Evolutionary conservation across 2,329 filamentous ascomycete genomes (phyloP).

Genomic region (Epichloe bromicola): DNA sequence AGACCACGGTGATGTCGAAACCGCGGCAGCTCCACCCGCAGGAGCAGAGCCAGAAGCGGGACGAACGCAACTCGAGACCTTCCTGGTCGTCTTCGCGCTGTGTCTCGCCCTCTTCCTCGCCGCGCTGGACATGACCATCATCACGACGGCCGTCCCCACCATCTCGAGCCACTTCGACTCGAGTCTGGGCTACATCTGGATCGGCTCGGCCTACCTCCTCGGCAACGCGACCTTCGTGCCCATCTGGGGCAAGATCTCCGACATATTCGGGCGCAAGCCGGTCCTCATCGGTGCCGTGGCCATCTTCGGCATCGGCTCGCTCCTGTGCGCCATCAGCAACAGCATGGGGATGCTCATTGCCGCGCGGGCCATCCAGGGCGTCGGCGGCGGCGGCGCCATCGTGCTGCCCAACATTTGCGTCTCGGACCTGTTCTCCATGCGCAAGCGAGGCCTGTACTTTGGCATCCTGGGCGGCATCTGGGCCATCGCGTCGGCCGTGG

Average conservation of each 20-base stretch:
- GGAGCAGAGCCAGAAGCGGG: slow-evolving; percentile 17
- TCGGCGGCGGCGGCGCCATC: slow-evolving; percentile 44
- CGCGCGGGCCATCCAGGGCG: slow-evolving; percentile 42
- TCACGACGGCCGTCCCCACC: slow-evolving; percentile 54
- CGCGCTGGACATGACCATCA: slow-evolving; percentile 46
- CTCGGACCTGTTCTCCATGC: slow-evolving; percentile 40
- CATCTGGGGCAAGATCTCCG: slow-evolving; percentile 53
- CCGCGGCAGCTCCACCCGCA: slow-evolving; percentile 4
- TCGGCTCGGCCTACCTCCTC: slow-evolving; percentile 61
- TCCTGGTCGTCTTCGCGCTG: slow-evolving; percentile 28
- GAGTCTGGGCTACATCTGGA: slow-evolving; percentile 62
- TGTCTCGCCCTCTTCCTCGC: slow-evolving; percentile 37
- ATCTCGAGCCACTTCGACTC: slow-evolving; percentile 52
- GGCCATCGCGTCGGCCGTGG: slow-evolving; percentile 52
- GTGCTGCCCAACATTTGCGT: slow-evolving; percentile 48
- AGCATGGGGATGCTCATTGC: slow-evolving; percentile 41
- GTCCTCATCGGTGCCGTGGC: slow-evolving; percentile 36
- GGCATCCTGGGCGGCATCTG: slow-evolving; percentile 42
- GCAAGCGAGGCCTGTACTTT: slow-evolving; percentile 38
- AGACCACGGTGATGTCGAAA: slow-evolving; percentile 3
- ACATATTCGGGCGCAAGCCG: slow-evolving; percentile 46
- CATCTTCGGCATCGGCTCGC: slow-evolving; percentile 41
- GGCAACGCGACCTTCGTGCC: slow-evolving; percentile 54
- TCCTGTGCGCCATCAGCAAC: slow-evolving; percentile 37
- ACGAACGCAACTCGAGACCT: slow-evolving; percentile 25